phyloP scores from a whole-genome alignment of 2,329 filamentous ascomycete genomes.

The Rachicladosporium sp. region DNA sequence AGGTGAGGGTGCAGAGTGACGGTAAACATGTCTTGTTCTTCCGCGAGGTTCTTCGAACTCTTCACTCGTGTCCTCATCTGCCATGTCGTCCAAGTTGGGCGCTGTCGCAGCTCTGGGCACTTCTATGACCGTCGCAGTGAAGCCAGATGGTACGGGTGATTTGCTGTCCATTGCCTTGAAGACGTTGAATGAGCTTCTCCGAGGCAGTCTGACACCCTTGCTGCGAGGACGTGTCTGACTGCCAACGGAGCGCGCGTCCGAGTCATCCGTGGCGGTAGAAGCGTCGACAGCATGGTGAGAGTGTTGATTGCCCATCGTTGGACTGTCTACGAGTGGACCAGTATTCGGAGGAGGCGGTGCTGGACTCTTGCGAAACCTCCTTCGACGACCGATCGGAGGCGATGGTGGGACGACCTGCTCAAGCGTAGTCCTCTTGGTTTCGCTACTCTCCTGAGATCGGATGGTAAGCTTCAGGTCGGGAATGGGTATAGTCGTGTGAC shows the following conservation, averaged over 20 bases:
- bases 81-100: constrained; percentile 5
- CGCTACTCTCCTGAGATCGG: too few relatives aligned
- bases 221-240: constrained; percentile 13
- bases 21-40: constrained; percentile 6
- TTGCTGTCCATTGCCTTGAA: constrained; percentile 20
- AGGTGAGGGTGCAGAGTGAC: constrained; percentile 8
- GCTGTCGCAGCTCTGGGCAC: constrained; percentile 6
- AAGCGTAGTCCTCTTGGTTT: too few relatives aligned
- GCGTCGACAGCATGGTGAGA: constrained; percentile 7
- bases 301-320: constrained; percentile 20
- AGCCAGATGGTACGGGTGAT: constrained; percentile 13
- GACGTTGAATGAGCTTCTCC: constrained; percentile 21
- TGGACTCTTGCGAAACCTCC: too few relatives aligned
- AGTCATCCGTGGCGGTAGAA: constrained; percentile 1
- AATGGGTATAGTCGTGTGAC: too few relatives aligned
- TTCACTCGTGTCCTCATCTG: constrained; percentile 1
- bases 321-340: neutral
- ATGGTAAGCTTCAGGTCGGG: too few relatives aligned
- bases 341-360: too few relatives aligned
- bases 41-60: constrained; percentile 4
- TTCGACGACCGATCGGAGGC: too few relatives aligned
- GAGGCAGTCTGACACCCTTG: constrained; percentile 12
- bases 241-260: constrained; percentile 14
- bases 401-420: too few relatives aligned
- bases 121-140: constrained; percentile 11